Evolutionary conservation across 148 eudicot genomes (phyloP), one percentile per base, ranked within the genome.

Genomic region (Hydrangea macrophylla): DNA sequence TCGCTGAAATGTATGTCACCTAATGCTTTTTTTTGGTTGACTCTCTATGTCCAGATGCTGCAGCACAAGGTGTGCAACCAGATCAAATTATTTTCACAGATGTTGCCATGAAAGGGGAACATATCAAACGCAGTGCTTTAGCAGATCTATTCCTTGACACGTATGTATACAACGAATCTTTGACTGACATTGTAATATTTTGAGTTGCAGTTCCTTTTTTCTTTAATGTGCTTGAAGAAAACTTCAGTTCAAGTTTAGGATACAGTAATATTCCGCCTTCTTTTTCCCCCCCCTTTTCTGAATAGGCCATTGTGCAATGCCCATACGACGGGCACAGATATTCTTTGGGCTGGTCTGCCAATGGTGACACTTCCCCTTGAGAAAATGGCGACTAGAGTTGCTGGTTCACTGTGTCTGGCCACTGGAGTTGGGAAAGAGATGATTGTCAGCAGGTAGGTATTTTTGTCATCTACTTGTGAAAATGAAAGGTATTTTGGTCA

Each of bases 311-410:
- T 90, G 48, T 90, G 96, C 81, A 90, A 90, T 75, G 92, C 90
- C 35, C 96, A 90, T 70, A 90, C 96, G n/a, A 90, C 92, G 39
- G 96, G 96, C 37, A 87, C 96, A 18, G 90, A 87, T 78, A 80
- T 90, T 81, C 84, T 90, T 51, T 90, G 96, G 96, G 92, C 96
- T 59, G 96, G 96, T 70, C 70, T 87, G 28, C 92, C 96, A 25
- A 87, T 90, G 92, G 65, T 90, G 71, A 87, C 92, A 22, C 80
- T 90, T 45, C 90, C 92, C 42, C 81, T 87, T 32, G 85, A 90
- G 88, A 90, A 90, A 74, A 90, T 90, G 96, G 92, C 96, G 7
- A 90, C 88, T 27, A 85, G 96, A 72, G 96, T 90, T 67, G 96
- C 92, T 74, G 96, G 90, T 68, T 90, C 96, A 51, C 81, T 90